Evolutionary conservation across 495 filamentous ascomycete genomes (phyloP).

Genomic region (Aspergillus avenaceus): DNA sequence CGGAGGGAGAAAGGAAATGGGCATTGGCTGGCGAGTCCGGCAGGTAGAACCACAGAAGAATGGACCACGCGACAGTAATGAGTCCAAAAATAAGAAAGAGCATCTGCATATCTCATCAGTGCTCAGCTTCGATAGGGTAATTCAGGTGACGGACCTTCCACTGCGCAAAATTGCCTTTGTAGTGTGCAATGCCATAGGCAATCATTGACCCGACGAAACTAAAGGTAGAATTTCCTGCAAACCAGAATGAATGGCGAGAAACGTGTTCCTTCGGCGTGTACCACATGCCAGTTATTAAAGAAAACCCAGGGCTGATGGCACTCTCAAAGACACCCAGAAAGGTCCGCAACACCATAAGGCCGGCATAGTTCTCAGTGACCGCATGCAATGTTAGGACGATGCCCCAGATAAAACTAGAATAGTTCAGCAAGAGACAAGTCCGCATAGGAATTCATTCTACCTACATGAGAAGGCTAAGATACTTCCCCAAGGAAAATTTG

Average conservation of each 20-base stretch:
- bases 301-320: constrained; percentile 16
- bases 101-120: neutral
- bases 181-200: constrained; percentile 44
- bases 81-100: constrained; percentile 37
- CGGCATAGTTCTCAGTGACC: constrained; percentile 39
- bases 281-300: constrained; percentile 27
- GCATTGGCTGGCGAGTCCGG: constrained; percentile 45
- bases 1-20: constrained; percentile 32
- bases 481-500: constrained; percentile 11
- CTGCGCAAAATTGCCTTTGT: constrained; percentile 32
- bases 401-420: constrained; percentile 29
- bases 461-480: constrained; percentile 14
- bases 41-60: constrained; percentile 36
- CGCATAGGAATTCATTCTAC: neutral
- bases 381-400: constrained; percentile 44
- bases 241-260: constrained; percentile 48
- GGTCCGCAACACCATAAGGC: constrained; percentile 42
- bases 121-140: neutral
- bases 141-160: constrained; percentile 30
- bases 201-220: constrained; percentile 46
- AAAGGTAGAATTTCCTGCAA: constrained; percentile 43
- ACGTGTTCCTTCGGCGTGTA: constrained; percentile 48
- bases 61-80: constrained; percentile 30
- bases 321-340: constrained; percentile 49
- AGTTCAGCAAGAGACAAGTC: neutral